Conservation (phyloP, 768 basidiomycete species). For the Auricularia sp. region DNA sequence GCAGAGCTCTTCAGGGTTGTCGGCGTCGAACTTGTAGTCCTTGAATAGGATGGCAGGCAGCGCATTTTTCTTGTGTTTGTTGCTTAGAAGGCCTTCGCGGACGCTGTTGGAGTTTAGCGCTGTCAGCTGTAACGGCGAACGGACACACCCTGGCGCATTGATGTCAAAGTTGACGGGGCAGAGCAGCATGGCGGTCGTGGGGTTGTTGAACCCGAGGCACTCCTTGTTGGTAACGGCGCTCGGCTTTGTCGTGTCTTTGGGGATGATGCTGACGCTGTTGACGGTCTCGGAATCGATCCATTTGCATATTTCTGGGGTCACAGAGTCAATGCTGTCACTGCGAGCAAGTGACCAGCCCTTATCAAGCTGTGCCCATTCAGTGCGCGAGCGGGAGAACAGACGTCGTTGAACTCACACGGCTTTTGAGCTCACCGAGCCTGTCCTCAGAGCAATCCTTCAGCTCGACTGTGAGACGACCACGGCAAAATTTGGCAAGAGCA, state of each 20-base stretch:
- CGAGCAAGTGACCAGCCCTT: not conserved
- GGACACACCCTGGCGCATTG: not conserved
- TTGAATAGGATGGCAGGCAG: not conserved
- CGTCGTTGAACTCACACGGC: not conserved
- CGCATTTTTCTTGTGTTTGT: not conserved
- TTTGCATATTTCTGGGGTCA: not conserved
- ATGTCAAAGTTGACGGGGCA: not conserved
- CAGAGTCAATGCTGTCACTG: not conserved
- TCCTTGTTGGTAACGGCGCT: not conserved
- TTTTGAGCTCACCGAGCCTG: not conserved
- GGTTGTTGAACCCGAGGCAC: not conserved
- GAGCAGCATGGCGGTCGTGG: not conserved
- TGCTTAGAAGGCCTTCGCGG: not conserved
- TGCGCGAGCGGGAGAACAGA: not conserved
- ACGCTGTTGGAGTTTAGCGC: not conserved
- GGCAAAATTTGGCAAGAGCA: too few species aligned
- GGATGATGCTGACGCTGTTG: not conserved
- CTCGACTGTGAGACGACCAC: too few species aligned
- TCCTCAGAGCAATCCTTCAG: not conserved
- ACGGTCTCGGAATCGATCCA: not conserved
- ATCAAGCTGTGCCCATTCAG: not conserved
- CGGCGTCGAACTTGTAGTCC: not conserved
- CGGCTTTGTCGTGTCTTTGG: not conserved
- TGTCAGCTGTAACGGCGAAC: not conserved
- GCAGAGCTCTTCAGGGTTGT: not conserved